phyloP scores from a whole-genome alignment of 305 asterid genomes.

The Fraxinus sp. region DNA sequence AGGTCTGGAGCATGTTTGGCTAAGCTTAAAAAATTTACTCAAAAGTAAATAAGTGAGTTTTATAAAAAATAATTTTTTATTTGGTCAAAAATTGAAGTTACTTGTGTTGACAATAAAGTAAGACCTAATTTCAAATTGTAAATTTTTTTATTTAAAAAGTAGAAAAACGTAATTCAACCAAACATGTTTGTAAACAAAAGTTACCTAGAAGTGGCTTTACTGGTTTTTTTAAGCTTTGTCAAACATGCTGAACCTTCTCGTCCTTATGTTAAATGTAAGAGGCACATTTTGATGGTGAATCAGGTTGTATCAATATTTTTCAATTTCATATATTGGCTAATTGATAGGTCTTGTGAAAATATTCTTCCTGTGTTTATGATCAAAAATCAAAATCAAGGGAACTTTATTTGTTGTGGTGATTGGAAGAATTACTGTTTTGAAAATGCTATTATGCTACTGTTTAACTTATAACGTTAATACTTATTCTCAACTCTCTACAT shows the following conservation, averaged over 20 bases:
- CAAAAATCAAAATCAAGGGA: background rate
- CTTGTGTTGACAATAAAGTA: background rate
- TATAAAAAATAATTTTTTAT: background rate
- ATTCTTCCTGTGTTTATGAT: background rate
- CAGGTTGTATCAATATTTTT: background rate
- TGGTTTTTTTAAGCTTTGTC: background rate
- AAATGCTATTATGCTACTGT: background rate
- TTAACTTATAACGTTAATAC: background rate
- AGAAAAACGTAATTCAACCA: background rate
- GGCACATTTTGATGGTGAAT: background rate
- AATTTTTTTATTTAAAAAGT: background rate
- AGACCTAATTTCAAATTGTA: background rate
- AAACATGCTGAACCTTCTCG: background rate
- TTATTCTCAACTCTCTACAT: background rate
- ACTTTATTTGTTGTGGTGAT: background rate
- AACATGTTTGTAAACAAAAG: background rate
- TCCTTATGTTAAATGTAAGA: background rate
- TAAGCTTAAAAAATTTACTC: background rate
- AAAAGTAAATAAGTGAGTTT: background rate
- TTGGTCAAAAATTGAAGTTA: background rate
- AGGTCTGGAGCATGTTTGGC: background rate
- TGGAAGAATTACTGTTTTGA: background rate
- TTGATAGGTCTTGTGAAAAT: background rate
- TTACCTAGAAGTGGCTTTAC: background rate
- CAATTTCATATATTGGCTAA: background rate